Conservation (phyloP, 805 yeast species). For the Candida nonsorbophila region DNA sequence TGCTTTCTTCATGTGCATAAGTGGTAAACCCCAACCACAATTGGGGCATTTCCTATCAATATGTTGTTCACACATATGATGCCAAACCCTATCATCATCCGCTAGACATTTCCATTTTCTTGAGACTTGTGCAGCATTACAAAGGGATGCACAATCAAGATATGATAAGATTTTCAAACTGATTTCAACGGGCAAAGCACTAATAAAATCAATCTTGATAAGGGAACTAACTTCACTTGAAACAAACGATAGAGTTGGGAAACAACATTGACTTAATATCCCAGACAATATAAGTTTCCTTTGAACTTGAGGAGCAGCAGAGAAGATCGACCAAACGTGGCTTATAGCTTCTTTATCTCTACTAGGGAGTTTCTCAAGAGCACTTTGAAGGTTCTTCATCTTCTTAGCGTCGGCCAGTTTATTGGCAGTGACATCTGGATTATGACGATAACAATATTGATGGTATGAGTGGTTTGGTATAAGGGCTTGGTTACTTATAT, state of each 20-base stretch:
- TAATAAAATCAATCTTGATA: conserved; percentile 83
- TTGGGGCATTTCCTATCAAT: conserved; percentile 95
- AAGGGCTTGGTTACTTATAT: conserved; percentile 35
- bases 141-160: conserved; percentile 87
- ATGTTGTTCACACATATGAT: conserved; percentile 97
- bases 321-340: conserved; percentile 80
- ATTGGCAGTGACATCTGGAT: conserved; percentile 78
- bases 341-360: conserved; percentile 72
- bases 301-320: conserved; percentile 65
- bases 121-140: conserved; percentile 91
- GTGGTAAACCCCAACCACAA: conserved; percentile 98
- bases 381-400: conserved; percentile 58
- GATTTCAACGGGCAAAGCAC: conserved; percentile 80
- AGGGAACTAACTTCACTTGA: conserved; percentile 73
- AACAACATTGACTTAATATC: conserved; percentile 82
- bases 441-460: conserved; percentile 85
- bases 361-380: conserved; percentile 55
- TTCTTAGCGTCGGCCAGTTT: conserved; percentile 59
- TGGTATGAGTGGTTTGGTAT: conserved; percentile 51
- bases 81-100: conserved; percentile 97
- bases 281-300: conserved; percentile 79
- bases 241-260: conserved; percentile 86
- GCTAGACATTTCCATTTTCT: conserved; percentile 84
- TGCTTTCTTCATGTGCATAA: conserved; percentile 81
- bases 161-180: conserved; percentile 82